These are phyloP conservation scores for Gossypioides kirkii DNA, from an alignment of 345 rosid genomes.

Conservation along the genomic window DNA sequence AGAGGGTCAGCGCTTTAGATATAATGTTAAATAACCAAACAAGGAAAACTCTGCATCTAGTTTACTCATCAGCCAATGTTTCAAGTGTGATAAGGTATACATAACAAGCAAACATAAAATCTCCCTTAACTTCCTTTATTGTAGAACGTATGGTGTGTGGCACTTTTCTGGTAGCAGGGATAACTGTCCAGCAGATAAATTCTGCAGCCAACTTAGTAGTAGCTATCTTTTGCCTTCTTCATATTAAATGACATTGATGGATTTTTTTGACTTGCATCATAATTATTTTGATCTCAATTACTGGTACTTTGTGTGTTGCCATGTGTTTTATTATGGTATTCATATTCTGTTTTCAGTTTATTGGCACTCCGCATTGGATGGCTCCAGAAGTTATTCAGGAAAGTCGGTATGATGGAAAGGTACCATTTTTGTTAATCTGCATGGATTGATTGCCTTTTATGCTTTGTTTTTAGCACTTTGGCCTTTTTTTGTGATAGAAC, in stretches of 20 bases:
- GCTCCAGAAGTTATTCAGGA: conserved; percentile 99
- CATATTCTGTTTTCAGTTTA: conserved; percentile 52
- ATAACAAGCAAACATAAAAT: not conserved
- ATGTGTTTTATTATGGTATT: not conserved
- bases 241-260: not conserved
- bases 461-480: not conserved
- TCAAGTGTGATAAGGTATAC: not conserved
- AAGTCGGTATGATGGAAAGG: conserved; percentile 99
- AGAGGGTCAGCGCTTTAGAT: not conserved
- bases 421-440: conserved; percentile 24
- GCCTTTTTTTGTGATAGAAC: not conserved
- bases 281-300: not conserved
- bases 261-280: not conserved
- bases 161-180: not conserved
- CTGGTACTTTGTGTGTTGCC: not conserved
- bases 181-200: not conserved
- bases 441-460: conserved; percentile 9
- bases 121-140: not conserved
- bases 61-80: not conserved
- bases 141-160: not conserved
- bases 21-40: not conserved
- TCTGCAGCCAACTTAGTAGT: not conserved
- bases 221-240: not conserved
- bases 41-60: not conserved
- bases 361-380: conserved; percentile 99